These are phyloP conservation scores for Penicillium alfredii DNA, from an alignment of 495 filamentous ascomycete species.

Conservation along the genomic window DNA sequence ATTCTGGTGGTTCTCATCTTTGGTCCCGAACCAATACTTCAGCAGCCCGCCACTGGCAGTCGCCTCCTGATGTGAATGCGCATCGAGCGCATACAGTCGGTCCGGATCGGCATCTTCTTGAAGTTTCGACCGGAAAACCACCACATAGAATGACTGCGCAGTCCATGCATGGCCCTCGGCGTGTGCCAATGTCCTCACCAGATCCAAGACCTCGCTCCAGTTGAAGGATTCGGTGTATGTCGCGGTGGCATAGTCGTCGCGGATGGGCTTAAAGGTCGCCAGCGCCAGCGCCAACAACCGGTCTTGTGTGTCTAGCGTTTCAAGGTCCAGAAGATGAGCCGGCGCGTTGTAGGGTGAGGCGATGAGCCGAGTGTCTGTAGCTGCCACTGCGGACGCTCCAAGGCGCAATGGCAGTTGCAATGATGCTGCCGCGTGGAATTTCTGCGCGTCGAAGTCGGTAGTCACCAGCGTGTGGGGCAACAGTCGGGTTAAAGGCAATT, in stretches of 20 bases:
- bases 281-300: conserved; percentile 67
- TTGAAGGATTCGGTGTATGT: conserved; percentile 73
- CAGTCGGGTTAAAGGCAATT: conserved; percentile 9
- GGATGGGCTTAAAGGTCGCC: conserved; percentile 51
- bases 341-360: conserved; percentile 67
- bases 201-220: conserved; percentile 57
- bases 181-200: conserved; percentile 38
- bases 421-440: conserved; percentile 33
- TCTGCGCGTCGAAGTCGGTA: conserved; percentile 27
- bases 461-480: conserved; percentile 30
- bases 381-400: conserved; percentile 2
- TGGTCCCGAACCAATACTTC: conserved; percentile 81
- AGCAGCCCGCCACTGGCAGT: conserved; percentile 72
- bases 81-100: conserved; percentile 62
- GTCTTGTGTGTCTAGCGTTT: conserved; percentile 54
- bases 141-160: conserved; percentile 66
- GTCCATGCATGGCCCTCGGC: conserved; percentile 53
- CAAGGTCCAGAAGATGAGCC: conserved; percentile 66
- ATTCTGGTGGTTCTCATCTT: conserved; percentile 58
- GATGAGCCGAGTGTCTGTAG: conserved; percentile 40
- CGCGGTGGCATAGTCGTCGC: conserved; percentile 69
- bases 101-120: conserved; percentile 53
- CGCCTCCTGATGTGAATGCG: conserved; percentile 71
- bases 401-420: conserved; percentile 22
- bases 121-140: conserved; percentile 72